phyloP scores from a whole-genome alignment of 2,329 filamentous ascomycete genomes.

The Trichophyton benhamiae region DNA sequence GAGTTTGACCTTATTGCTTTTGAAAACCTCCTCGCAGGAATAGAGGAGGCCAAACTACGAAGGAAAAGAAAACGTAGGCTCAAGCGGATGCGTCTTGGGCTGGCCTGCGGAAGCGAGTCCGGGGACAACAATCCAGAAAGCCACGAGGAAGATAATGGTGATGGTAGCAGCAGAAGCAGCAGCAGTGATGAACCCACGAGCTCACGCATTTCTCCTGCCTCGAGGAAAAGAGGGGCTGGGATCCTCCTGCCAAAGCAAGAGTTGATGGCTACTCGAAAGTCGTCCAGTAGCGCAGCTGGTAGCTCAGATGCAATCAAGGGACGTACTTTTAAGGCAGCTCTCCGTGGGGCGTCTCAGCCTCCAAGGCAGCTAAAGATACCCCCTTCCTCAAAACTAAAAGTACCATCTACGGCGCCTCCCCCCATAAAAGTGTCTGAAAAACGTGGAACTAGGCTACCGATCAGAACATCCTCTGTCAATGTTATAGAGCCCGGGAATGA shows the following conservation, averaged over 20 bases:
- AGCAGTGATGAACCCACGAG: background rate
- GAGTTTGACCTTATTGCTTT: constrained; percentile 25
- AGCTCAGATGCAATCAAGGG: background rate
- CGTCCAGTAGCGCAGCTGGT: background rate
- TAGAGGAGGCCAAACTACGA: constrained; percentile 16
- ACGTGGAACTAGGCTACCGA: background rate
- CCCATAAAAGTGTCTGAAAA: background rate
- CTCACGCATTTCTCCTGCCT: background rate
- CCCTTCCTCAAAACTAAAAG: background rate
- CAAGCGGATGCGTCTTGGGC: constrained; percentile 20
- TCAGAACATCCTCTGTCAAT: background rate
- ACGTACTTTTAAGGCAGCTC: background rate
- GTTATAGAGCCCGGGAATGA: background rate
- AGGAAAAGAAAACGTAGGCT: constrained; percentile 20
- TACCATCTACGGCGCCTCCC: background rate
- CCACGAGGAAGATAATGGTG: background rate
- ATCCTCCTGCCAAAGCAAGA: background rate
- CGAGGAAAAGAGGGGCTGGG: background rate
- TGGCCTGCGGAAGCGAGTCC: constrained; percentile 1
- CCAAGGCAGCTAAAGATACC: background rate
- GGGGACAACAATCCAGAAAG: background rate
- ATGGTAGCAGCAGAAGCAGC: background rate
- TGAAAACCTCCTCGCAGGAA: constrained; percentile 18
- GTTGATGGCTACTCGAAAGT: background rate
- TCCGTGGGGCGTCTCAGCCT: background rate